A percentile compares a stretch with the other conserved stretches of the same genome.
Evolutionary conservation across 129 eudicot species (phyloP).

Genomic region (Ambrosia artemisiifolia): DNA sequence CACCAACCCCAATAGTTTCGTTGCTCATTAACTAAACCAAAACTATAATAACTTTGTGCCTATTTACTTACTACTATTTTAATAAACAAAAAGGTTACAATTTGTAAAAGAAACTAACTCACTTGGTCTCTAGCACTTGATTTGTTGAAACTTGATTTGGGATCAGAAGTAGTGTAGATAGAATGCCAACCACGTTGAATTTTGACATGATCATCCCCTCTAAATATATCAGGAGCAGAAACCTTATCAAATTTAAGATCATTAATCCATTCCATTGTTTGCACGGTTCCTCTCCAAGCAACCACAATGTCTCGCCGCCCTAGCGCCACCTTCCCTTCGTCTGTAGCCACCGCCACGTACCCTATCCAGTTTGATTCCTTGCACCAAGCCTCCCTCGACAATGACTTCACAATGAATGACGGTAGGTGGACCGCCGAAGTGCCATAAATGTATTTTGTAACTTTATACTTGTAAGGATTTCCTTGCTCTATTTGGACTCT

Average conservation of each 20-base stretch:
- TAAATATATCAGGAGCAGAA: constrained; percentile 51
- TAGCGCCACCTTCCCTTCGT: constrained; percentile 59
- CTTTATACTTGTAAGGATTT: constrained; percentile 58
- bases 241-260: constrained; percentile 57
- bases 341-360: constrained; percentile 83
- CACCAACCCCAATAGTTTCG: no score
- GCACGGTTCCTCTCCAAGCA: constrained; percentile 81
- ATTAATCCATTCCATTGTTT: constrained; percentile 71
- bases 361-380: constrained; percentile 96
- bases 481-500: constrained; percentile 49
- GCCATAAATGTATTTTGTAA: constrained; percentile 66
- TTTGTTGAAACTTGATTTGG: constrained; percentile 56
- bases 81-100: not conserved
- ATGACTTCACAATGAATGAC: constrained; percentile 51
- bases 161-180: constrained; percentile 64
- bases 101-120: not conserved
- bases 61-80: not conserved
- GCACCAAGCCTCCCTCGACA: constrained; percentile 85
- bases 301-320: constrained; percentile 85
- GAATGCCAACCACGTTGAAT: constrained; percentile 85
- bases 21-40: no score
- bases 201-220: constrained; percentile 32
- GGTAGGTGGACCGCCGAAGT: constrained; percentile 60
- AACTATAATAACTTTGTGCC: not conserved
- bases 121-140: constrained; percentile 79